phyloP scores from a whole-genome alignment of 2,329 filamentous ascomycete species.

The Neoascochyta sp. region DNA sequence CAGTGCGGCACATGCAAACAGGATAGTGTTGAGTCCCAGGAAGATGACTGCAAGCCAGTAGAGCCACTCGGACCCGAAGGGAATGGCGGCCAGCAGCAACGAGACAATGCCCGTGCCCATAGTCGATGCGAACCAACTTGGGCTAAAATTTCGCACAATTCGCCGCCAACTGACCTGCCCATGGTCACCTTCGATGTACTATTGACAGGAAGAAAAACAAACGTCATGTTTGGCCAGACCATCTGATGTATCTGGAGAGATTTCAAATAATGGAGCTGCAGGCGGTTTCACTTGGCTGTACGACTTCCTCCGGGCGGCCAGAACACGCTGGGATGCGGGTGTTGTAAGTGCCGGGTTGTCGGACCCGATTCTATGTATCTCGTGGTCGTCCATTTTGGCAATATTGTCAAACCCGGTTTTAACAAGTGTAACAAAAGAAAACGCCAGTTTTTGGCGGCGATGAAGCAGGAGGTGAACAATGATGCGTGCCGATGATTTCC shows the following conservation, averaged over 20 bases:
- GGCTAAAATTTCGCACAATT: slow-evolving; percentile 37
- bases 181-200: not conserved
- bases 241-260: slow-evolving; percentile 1
- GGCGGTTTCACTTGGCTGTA: slow-evolving; percentile 6
- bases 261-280: slow-evolving; percentile 3
- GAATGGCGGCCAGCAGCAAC: slow-evolving; percentile 59
- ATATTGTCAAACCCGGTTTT: no score
- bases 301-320: slow-evolving; percentile 13
- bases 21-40: slow-evolving; percentile 56
- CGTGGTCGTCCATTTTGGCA: slow-evolving; percentile 26
- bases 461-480: not conserved
- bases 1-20: slow-evolving; percentile 55
- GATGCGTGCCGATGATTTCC: not conserved
- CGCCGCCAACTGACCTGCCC: slow-evolving; percentile 33
- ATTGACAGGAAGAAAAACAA: not conserved
- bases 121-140: slow-evolving; percentile 38
- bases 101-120: slow-evolving; percentile 68
- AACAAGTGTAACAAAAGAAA: no score
- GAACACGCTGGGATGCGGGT: slow-evolving; percentile 16
- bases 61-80: slow-evolving; percentile 57
- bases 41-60: slow-evolving; percentile 58
- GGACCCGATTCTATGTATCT: slow-evolving; percentile 23
- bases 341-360: slow-evolving; percentile 28
- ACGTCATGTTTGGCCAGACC: slow-evolving; percentile 29
- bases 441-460: not conserved